Percentiles rank a stretch among this genome's conserved stretches.
These are phyloP conservation scores for Annulohypoxylon moriforme DNA, from an alignment of 495 filamentous ascomycete species.

Conservation along the genomic window DNA sequence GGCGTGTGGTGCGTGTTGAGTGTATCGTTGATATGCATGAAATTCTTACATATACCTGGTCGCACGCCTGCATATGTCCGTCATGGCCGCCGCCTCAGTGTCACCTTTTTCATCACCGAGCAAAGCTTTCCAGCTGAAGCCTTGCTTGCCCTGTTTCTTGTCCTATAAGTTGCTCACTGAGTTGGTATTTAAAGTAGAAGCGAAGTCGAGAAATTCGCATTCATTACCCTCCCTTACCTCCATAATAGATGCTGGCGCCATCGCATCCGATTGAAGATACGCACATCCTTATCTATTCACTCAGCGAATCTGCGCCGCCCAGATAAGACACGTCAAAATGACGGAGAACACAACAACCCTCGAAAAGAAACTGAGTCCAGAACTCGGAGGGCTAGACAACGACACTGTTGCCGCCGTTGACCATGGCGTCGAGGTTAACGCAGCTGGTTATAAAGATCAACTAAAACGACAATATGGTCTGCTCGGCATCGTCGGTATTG, in stretches of 20 bases:
- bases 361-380: constrained; percentile 48
- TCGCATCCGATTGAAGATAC: neutral
- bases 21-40: neutral
- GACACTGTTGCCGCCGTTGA: constrained; percentile 53
- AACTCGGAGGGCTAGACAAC: constrained; percentile 38
- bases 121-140: constrained; percentile 1
- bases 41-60: constrained; percentile 21
- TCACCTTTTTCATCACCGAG: constrained; percentile 16
- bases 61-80: constrained; percentile 25
- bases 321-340: neutral
- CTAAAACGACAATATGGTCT: constrained; percentile 67
- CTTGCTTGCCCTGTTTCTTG: neutral
- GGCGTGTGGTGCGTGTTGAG: constrained; percentile 7
- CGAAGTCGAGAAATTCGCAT: neutral
- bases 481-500: constrained; percentile 62
- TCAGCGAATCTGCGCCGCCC: neutral
- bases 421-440: constrained; percentile 59
- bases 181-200: neutral
- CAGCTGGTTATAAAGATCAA: constrained; percentile 67
- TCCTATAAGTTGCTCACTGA: neutral
- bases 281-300: neutral
- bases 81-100: constrained; percentile 9
- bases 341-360: constrained; percentile 47
- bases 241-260: neutral
- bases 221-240: neutral